Conservation (phyloP, 1,139 yeast genomes). For the Blastobotrys persicus region DNA sequence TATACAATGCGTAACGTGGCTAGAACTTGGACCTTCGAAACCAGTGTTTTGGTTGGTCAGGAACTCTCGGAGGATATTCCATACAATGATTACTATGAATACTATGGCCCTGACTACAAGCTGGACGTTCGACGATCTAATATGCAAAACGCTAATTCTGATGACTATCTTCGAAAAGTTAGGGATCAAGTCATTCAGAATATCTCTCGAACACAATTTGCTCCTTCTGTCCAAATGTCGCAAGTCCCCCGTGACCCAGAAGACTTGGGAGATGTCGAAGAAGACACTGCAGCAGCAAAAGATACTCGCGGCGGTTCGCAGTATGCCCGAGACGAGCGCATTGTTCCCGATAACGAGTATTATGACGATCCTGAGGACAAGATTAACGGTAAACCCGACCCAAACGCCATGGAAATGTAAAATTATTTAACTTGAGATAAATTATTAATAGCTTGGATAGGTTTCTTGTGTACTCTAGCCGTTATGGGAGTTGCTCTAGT, state of each 20-base stretch:
- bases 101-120: constrained; percentile 89
- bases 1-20: constrained; percentile 97
- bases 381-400: constrained; percentile 31
- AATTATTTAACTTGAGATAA: neutral
- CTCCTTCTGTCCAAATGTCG: constrained; percentile 94
- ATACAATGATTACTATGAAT: constrained; percentile 93
- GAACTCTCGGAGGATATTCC: constrained; percentile 81
- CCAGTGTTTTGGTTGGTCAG: constrained; percentile 82
- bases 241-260: constrained; percentile 85
- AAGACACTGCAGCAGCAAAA: constrained; percentile 77
- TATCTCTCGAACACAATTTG: constrained; percentile 84
- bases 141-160: constrained; percentile 94
- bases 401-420: constrained; percentile 27
- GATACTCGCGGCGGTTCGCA: constrained; percentile 93
- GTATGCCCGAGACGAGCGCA: constrained; percentile 70
- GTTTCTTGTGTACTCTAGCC: too few species aligned
- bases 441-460: neutral
- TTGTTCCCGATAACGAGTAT: constrained; percentile 41
- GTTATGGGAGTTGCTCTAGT: constrained; percentile 1
- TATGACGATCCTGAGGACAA: constrained; percentile 38
- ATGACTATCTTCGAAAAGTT: constrained; percentile 86
- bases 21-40: constrained; percentile 93
- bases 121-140: constrained; percentile 88
- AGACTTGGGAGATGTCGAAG: constrained; percentile 55
- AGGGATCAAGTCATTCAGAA: constrained; percentile 73